phyloP scores from a whole-genome alignment of 495 filamentous ascomycete species.

The Tuber melanosporum region DNA sequence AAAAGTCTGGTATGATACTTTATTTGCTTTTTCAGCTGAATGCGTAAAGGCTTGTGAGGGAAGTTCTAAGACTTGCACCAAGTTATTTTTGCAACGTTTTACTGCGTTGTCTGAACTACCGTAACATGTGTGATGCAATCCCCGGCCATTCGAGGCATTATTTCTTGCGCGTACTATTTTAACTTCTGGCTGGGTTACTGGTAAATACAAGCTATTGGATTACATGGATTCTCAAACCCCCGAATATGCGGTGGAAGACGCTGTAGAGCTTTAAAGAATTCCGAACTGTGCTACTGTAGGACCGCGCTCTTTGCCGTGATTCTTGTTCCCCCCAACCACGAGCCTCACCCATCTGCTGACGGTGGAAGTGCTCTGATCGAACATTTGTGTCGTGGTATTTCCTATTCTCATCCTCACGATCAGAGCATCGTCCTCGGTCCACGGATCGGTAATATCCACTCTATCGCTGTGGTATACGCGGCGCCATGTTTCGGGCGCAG shows the following conservation, averaged over 20 bases:
- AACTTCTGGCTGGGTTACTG: neutral
- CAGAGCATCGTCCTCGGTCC: conserved; percentile 27
- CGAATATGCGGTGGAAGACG: neutral
- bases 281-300: conserved; percentile 70
- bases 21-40: conserved; percentile 3
- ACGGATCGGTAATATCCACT: conserved; percentile 43
- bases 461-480: conserved; percentile 33
- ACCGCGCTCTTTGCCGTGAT: conserved; percentile 49
- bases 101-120: neutral
- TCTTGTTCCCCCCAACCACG: conserved; percentile 48
- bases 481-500: conserved; percentile 28
- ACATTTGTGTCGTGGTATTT: conserved; percentile 40
- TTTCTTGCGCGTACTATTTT: neutral
- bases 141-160: neutral
- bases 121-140: neutral
- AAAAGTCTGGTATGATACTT: neutral
- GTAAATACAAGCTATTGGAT: neutral
- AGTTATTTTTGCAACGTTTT: conserved; percentile 2
- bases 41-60: neutral
- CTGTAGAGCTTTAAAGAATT: conserved; percentile 44
- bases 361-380: conserved; percentile 30
- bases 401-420: conserved; percentile 29
- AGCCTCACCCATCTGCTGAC: conserved; percentile 46
- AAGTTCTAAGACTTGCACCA: neutral
- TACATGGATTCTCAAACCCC: neutral